These are phyloP conservation scores for Coriaria nepalensis DNA, from an alignment of 306 rosid species.

Conservation along the genomic window DNA sequence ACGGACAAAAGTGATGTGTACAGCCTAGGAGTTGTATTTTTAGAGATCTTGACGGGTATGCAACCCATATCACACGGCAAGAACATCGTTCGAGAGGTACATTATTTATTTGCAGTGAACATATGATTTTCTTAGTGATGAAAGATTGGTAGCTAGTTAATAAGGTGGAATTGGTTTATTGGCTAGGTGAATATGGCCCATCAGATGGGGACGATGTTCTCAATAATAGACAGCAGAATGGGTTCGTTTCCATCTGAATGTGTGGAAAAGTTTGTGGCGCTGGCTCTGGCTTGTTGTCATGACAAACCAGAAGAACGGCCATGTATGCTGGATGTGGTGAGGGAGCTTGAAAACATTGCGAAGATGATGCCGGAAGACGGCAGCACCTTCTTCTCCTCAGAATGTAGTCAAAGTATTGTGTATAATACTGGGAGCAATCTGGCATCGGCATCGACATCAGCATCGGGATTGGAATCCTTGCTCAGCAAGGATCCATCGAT, in stretches of 20 bases:
- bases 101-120: too few relatives aligned
- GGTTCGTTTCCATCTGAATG: constrained; percentile 40
- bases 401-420: too few relatives aligned
- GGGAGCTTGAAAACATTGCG: constrained; percentile 50
- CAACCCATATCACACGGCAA: constrained; percentile 65
- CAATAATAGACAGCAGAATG: constrained; percentile 47
- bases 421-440: constrained; percentile 2
- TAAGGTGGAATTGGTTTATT: neutral
- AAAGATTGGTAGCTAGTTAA: too few relatives aligned
- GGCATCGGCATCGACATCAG: constrained; percentile 21
- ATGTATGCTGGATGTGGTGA: constrained; percentile 54
- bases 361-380: constrained; percentile 38
- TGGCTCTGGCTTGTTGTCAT: constrained; percentile 61
- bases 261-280: constrained; percentile 32
- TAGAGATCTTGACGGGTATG: constrained; percentile 58
- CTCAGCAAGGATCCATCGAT: too few relatives aligned
- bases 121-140: too few relatives aligned
- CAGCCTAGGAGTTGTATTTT: constrained; percentile 63
- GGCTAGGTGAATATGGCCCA: constrained; percentile 41
- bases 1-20: constrained; percentile 75
- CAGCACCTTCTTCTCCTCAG: constrained; percentile 15
- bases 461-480: too few relatives aligned
- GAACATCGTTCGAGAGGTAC: constrained; percentile 73
- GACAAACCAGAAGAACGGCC: constrained; percentile 47
- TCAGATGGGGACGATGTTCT: constrained; percentile 30